phyloP scores from a whole-genome alignment of 2,329 filamentous ascomycete genomes.

The Pseudopithomyces chartarum region DNA sequence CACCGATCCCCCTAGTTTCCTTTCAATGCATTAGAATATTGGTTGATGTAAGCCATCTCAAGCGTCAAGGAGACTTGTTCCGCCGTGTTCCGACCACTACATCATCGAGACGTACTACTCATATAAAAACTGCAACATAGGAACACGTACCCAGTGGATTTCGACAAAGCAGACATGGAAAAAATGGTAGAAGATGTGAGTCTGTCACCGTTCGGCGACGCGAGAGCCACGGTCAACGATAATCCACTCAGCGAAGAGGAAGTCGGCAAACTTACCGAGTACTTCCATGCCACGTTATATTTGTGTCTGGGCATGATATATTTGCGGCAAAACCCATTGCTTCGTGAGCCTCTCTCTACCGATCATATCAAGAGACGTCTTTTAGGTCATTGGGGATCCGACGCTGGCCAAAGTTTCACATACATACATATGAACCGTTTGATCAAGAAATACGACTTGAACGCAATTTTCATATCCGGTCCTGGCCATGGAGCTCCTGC shows the following conservation, averaged over 20 bases:
- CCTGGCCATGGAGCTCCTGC: conserved; percentile 80
- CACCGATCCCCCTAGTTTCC: neutral
- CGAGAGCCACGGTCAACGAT: conserved; percentile 66
- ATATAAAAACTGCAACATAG: neutral
- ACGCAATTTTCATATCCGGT: conserved; percentile 75
- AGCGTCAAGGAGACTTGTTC: neutral
- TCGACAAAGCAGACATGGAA: conserved; percentile 26
- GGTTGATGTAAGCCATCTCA: neutral
- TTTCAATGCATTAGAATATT: neutral
- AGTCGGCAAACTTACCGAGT: conserved; percentile 70
- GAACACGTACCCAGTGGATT: conserved; percentile 11
- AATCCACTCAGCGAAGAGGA: conserved; percentile 69
- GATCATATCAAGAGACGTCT: conserved; percentile 76
- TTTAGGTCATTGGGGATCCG: conserved; percentile 79
- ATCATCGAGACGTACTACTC: conserved; percentile 1
- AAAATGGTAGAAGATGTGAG: conserved; percentile 38
- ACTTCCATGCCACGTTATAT: conserved; percentile 76
- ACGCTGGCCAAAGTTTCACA: conserved; percentile 80
- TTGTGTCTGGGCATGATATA: conserved; percentile 82
- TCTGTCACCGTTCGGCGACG: conserved; percentile 66
- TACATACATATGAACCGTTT: conserved; percentile 83
- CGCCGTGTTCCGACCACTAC: conserved; percentile 3
- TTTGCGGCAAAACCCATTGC: conserved; percentile 73
- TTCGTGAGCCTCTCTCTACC: conserved; percentile 69
- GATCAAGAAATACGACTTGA: conserved; percentile 78